These are phyloP conservation scores for Hypoxylon sp. DNA, from an alignment of 2,329 filamentous ascomycete species.

Conservation along the genomic window DNA sequence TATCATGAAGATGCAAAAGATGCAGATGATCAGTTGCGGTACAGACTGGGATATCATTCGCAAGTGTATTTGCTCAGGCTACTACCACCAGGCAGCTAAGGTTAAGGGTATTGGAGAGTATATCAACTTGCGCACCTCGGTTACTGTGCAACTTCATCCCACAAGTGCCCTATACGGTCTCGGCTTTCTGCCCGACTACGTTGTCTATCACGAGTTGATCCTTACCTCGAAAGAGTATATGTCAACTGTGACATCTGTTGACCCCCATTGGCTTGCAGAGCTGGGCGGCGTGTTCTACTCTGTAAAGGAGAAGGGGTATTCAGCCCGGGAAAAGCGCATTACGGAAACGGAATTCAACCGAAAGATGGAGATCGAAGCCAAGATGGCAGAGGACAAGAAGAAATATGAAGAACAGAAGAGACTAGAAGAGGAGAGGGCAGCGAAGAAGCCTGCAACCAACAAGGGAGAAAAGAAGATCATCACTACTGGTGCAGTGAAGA, in stretches of 20 bases:
- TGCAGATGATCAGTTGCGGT: slow-evolving; percentile 88
- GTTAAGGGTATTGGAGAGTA: slow-evolving; percentile 98
- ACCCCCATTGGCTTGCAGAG: slow-evolving; percentile 97
- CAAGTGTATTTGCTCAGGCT: slow-evolving; percentile 96
- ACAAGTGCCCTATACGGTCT: slow-evolving; percentile 93
- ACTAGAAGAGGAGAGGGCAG: slow-evolving; percentile 64
- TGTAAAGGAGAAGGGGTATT: slow-evolving; percentile 97
- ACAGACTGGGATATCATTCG: slow-evolving; percentile 98
- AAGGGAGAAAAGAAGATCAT: slow-evolving; percentile 69
- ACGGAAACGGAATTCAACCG: slow-evolving; percentile 93
- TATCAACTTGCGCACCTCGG: slow-evolving; percentile 93
- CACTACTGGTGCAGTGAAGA: slow-evolving; percentile 74
- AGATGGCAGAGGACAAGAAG: slow-evolving; percentile 90
- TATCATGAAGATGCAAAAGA: slow-evolving; percentile 94
- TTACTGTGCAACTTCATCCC: slow-evolving; percentile 94
- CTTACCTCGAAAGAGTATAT: slow-evolving; percentile 98
- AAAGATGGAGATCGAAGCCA: slow-evolving; percentile 91
- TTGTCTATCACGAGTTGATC: slow-evolving; percentile 98
- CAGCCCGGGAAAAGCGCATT: slow-evolving; percentile 84
- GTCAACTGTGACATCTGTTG: slow-evolving; percentile 94
- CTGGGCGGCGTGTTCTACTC: slow-evolving; percentile 97
- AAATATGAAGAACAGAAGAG: slow-evolving; percentile 71
- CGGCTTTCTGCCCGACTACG: slow-evolving; percentile 95
- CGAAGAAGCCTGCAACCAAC: slow-evolving; percentile 59
- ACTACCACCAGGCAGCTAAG: slow-evolving; percentile 97